Evolutionary conservation across 192 early-diverging fungal species (phyloP).

Genomic region (Thamnidium elegans): DNA sequence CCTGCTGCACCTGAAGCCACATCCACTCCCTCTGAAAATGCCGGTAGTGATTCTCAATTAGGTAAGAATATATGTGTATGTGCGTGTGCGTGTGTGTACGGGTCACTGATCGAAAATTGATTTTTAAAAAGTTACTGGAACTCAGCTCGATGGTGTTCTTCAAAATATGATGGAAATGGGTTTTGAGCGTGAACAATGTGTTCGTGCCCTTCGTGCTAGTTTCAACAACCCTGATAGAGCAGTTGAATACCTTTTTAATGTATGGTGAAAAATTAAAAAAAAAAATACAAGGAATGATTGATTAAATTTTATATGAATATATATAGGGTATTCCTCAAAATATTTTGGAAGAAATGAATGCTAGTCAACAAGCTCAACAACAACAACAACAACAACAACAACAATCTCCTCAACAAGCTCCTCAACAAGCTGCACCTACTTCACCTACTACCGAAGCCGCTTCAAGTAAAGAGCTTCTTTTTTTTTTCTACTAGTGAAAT

Average conservation of each 20-base stretch:
- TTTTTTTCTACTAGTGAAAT: no score
- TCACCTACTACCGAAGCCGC: background rate
- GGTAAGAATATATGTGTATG: constrained; percentile 1
- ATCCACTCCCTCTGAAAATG: constrained; percentile 7
- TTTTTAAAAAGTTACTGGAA: constrained; percentile 82
- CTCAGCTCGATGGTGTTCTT: constrained; percentile 77
- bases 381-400: constrained; percentile 10
- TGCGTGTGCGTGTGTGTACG: background rate
- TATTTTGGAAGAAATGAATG: constrained; percentile 44
- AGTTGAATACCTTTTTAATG: constrained; percentile 91
- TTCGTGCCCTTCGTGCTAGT: constrained; percentile 90
- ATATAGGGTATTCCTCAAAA: constrained; percentile 78
- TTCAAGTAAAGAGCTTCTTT: no score
- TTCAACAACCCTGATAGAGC: constrained; percentile 98
- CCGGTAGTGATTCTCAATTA: constrained; percentile 16
- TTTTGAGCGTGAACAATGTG: constrained; percentile 81
- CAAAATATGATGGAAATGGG: constrained; percentile 95
- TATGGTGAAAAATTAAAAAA: no score
- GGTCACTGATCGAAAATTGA: background rate
- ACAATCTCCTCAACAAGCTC: background rate
- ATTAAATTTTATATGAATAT: constrained; percentile 6
- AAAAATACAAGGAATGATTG: background rate
- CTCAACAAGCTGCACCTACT: background rate
- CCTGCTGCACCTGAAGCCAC: constrained; percentile 32
- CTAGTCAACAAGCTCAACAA: background rate